Base-by-base conservation (phyloP, 2,329 filamentous ascomycete genomes). In the Pyricularia sp. region DNA sequence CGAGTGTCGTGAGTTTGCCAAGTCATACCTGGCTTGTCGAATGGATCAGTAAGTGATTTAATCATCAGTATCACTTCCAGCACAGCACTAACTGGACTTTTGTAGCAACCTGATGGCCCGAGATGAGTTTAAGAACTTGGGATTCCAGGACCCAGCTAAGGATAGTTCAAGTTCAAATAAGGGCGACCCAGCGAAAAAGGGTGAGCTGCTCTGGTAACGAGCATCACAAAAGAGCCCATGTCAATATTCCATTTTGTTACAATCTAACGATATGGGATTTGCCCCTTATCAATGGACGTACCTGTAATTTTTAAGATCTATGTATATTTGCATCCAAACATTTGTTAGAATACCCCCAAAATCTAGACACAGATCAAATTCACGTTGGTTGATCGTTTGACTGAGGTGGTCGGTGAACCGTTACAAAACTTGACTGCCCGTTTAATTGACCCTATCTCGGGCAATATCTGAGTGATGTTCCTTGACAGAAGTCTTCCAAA, bases 91-190 rank as follows among this genome's bases (percentile, higher is more conserved):
- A 20, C 10, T 20, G n/a, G 20, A 28, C 33, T 26, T 50, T 69
- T 42, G n/a, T 28, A 93, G 93, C 73, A 97, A 98, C 76, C 82
- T 99, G 36, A 99, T 99, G 95, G 94, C 94, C 9, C 92, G 87
- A 73, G 95, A 99, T 76, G 92, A 97, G 70, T 95, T 98, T 79
- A 93, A 92, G 79, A 99, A 99, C 76, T 82, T 99, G 59, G 95
- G 95, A 0, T 95, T 97, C 74, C 81, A 83, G 6, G 84, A 87
- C 33, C 66, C 73, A 25, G 26, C 31, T 25, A 68, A 36, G 11
- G 69, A 72, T 26, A 76, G 78, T 17, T 75, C 78, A 1, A 76
- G 78, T 17, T 75, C 78, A 1, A 72, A 76, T n/a, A 74, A 72
- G 26, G 70, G 76, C 61, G 72, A 74, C 36, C 66, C 68, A 17